Conservation (phyloP, 805 yeast species). For the Candida anglica region DNA sequence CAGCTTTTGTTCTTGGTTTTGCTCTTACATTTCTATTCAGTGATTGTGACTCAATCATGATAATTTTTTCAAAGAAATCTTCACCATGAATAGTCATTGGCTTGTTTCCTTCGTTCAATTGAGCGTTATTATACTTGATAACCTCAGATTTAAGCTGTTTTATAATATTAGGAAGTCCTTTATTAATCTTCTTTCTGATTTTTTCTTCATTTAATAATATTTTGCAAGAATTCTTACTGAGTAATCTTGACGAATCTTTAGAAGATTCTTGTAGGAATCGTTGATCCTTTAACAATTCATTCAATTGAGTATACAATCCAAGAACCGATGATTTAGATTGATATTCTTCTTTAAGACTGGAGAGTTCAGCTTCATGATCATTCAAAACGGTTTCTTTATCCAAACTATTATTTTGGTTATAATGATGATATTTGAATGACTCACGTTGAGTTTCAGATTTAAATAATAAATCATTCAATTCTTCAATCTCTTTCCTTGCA, state of each 20-base stretch:
- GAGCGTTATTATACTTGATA: constrained; percentile 41
- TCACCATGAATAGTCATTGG: constrained; percentile 43
- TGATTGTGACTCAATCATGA: constrained; percentile 26
- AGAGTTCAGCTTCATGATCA: constrained; percentile 62
- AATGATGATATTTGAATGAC: constrained; percentile 40
- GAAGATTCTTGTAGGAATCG: constrained; percentile 61
- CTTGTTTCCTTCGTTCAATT: constrained; percentile 13
- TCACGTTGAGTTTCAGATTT: constrained; percentile 50
- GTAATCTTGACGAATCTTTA: constrained; percentile 74
- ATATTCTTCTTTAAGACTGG: constrained; percentile 45
- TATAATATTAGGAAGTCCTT: constrained; percentile 63
- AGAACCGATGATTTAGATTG: constrained; percentile 53
- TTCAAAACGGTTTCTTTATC: constrained; percentile 59
- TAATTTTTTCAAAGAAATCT: constrained; percentile 38
- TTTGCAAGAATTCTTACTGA: constrained; percentile 72
- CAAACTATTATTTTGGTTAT: constrained; percentile 29
- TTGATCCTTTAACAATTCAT: constrained; percentile 57
- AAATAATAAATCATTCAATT: constrained; percentile 59
- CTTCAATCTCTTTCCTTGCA: constrained; percentile 54
- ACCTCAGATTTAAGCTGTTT: constrained; percentile 47
- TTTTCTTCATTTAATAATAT: constrained; percentile 79
- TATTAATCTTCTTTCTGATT: constrained; percentile 61
- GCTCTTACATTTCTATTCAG: neutral
- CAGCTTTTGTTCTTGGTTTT: neutral
- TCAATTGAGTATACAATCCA: constrained; percentile 50